Evolutionary conservation across 192 early-diverging fungal species (phyloP).

Genomic region (Allomyces javanicus): DNA sequence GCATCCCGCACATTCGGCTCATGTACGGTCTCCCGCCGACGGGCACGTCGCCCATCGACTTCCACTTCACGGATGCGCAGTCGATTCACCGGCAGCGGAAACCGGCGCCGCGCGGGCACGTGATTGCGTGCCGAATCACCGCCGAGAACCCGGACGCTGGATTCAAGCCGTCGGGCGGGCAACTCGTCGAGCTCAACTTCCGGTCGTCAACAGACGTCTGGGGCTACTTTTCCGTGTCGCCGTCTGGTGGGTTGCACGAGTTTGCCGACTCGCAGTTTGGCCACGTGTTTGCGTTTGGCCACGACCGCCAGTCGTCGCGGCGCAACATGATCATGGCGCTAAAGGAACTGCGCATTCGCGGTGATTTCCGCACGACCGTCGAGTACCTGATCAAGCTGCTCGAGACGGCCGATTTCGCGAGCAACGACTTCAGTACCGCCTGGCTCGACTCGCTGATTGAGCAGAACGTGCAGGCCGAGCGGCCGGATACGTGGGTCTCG

Average conservation of each 20-base stretch:
- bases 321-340: conserved; percentile 94
- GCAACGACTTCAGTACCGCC: conserved; percentile 79
- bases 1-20: conserved; percentile 86
- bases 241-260: conserved; percentile 89
- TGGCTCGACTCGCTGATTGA: conserved; percentile 90
- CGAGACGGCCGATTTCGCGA: conserved; percentile 70
- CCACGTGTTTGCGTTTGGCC: conserved; percentile 94
- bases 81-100: conserved; percentile 70
- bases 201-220: conserved; percentile 86
- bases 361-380: conserved; percentile 94
- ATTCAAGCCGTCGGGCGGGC: conserved; percentile 93
- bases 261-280: conserved; percentile 99
- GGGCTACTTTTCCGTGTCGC: conserved; percentile 97
- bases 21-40: conserved; percentile 80
- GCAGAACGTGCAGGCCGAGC: conserved; percentile 66
- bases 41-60: conserved; percentile 77
- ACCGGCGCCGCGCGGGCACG: conserved; percentile 86
- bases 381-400: conserved; percentile 89
- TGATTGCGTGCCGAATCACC: conserved; percentile 94
- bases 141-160: conserved; percentile 99
- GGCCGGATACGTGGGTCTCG: conserved; percentile 72
- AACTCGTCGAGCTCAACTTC: conserved; percentile 95
- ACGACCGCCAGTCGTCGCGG: conserved; percentile 74
- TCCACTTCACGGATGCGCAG: conserved; percentile 61
- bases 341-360: conserved; percentile 94